phyloP scores from a whole-genome alignment of 2,329 filamentous ascomycete species.

The Fusarium albidum region DNA sequence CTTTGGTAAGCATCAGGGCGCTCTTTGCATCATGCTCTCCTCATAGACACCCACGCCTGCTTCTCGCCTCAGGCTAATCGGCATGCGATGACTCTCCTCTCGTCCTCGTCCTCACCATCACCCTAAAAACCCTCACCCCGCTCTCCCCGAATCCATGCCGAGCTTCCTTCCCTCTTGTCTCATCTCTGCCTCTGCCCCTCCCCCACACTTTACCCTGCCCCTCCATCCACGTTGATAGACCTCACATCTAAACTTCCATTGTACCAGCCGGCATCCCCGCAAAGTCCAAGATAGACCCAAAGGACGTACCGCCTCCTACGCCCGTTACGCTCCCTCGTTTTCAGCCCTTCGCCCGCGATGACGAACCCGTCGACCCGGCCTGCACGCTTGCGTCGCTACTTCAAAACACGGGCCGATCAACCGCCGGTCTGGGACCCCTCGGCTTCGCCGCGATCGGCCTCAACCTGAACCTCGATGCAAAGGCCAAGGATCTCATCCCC shows the following conservation, averaged over 20 bases:
- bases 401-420: conserved; percentile 61
- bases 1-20: conserved; percentile 46
- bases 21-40: conserved; percentile 17
- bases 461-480: conserved; percentile 60
- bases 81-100: neutral
- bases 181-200: conserved; percentile 16
- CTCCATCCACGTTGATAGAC: conserved; percentile 29
- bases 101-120: conserved; percentile 6
- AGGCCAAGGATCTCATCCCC: conserved; percentile 61
- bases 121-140: conserved; percentile 28
- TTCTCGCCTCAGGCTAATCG: neutral
- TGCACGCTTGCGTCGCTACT: conserved; percentile 59
- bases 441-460: conserved; percentile 67
- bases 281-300: conserved; percentile 49
- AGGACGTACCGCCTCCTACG: conserved; percentile 65
- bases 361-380: conserved; percentile 39
- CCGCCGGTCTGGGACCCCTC: conserved; percentile 45
- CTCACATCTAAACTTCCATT: conserved; percentile 29
- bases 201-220: conserved; percentile 17
- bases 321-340: conserved; percentile 60
- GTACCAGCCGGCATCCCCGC: conserved; percentile 41
- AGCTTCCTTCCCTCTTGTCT: conserved; percentile 9
- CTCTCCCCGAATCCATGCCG: conserved; percentile 9
- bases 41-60: neutral
- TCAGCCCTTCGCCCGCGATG: conserved; percentile 48